Evolutionary conservation across 1,284 basidiomycete species (phyloP).

Genomic region (Mixia osmundae): DNA sequence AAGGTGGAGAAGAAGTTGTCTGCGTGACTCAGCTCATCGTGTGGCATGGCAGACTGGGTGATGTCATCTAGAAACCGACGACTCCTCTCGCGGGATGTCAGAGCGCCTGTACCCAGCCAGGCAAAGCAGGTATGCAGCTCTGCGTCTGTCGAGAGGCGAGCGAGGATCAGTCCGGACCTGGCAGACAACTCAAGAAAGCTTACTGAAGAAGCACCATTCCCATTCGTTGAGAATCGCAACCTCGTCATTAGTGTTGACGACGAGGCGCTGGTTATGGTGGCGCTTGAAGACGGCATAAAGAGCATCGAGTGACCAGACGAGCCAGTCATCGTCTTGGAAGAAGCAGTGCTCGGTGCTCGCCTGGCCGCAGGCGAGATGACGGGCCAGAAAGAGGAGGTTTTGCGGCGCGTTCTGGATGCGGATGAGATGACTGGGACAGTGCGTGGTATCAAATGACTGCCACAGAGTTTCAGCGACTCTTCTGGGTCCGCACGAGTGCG

Average conservation of each 20-base stretch:
- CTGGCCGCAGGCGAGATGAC: conserved; percentile 17
- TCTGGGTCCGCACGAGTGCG: too few species aligned
- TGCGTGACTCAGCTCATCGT: conserved; percentile 13
- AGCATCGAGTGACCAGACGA: conserved; percentile 14
- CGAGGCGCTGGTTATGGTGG: conserved; percentile 12
- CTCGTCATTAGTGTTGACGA: conserved; percentile 12
- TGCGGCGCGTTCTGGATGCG: conserved; percentile 16
- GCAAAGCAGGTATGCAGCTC: conserved; percentile 18
- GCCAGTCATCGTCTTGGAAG: conserved; percentile 20
- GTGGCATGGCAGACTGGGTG: conserved; percentile 1
- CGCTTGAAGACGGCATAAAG: conserved; percentile 16
- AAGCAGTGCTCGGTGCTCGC: conserved; percentile 15
- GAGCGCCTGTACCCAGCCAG: conserved; percentile 19
- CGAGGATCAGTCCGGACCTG: neutral
- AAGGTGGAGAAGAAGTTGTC: conserved; percentile 18
- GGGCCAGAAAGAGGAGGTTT: conserved; percentile 17
- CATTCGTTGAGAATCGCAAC: conserved; percentile 12
- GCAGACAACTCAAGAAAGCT: neutral
- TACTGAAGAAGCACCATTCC: conserved; percentile 19
- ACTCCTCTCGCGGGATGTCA: conserved; percentile 12
- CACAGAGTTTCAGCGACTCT: too few species aligned
- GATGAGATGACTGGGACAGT: conserved; percentile 13
- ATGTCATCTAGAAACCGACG: conserved; percentile 10
- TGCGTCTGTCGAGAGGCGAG: conserved; percentile 1
- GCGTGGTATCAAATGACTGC: conserved; percentile 11